Base-by-base conservation (phyloP, 148 eudicot species). In the Silene latifolia region DNA sequence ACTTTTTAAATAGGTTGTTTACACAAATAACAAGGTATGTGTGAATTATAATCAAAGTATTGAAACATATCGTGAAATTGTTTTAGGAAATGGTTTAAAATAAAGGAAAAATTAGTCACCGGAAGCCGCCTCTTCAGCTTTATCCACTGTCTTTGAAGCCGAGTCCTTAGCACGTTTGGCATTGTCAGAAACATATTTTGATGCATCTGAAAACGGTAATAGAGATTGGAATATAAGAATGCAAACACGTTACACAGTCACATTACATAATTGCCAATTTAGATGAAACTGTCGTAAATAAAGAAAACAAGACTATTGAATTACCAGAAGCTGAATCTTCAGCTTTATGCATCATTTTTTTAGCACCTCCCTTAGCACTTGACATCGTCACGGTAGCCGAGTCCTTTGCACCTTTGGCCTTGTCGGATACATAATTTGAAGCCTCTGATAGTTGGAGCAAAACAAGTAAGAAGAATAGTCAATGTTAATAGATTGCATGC, bases 311-410 rank as follows among this genome's bases (percentile, higher is more conserved):
- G 44, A 39, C 44, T 6, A 29, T 23, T 4, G 5, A 20, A 3
- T 18, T 72, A 78, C 80, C 76, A 1, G 81, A 24, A 10, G 77
- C 67, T 19, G 71, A n/a, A 35, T 51, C 63, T 13, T 35, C 69
- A 15, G 75, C 63, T 51, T 71, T 71, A 17, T 71, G 14, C 61
- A 51, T 53, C 80, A 67, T 20, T 20, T 67, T 44, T 20, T 67
- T 67, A 8, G 85, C 83, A 53, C 78, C 60, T 67, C 46, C 63
- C 47, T 53, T 51, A 7, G 56, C 56, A 51, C 56, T 51, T 12
- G 56, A 51, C 59, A 63, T 64, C 5, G 71, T 67, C 71, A 44
- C 19, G 2, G 71, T 44, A 8, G 54, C 18, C 4, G 56, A 67
- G 19, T 67, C 71, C 29, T 67, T 67, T 0, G 71, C 71, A 4